phyloP scores from a whole-genome alignment of 2,329 filamentous ascomycete species.

The Periglandula ipomoeae region DNA sequence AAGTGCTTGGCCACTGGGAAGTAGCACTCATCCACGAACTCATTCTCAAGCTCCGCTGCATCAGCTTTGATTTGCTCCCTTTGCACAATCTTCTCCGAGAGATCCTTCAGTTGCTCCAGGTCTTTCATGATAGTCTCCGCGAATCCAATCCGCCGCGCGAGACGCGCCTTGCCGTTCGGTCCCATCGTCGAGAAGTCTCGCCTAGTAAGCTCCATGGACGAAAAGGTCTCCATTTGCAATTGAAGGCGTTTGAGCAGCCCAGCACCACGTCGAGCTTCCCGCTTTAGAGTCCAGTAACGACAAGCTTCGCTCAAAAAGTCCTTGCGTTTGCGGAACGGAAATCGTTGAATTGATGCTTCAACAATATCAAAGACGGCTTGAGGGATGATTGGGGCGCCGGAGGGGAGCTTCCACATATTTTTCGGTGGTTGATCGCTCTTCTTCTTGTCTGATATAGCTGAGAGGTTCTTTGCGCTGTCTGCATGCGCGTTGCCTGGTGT shows the following conservation, averaged over 20 bases:
- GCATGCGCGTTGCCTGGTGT: slow-evolving; percentile 75
- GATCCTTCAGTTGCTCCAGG: slow-evolving; percentile 61
- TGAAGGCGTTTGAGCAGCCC: slow-evolving; percentile 88
- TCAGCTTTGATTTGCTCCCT: slow-evolving; percentile 72
- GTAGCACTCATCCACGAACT: slow-evolving; percentile 81
- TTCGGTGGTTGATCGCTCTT: slow-evolving; percentile 45
- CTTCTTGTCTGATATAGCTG: slow-evolving; percentile 66
- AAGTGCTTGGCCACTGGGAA: slow-evolving; percentile 78
- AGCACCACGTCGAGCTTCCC: slow-evolving; percentile 83
- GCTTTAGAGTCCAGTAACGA: slow-evolving; percentile 96
- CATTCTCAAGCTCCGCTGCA: slow-evolving; percentile 64
- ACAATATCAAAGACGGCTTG: slow-evolving; percentile 81
- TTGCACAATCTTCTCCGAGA: slow-evolving; percentile 63
- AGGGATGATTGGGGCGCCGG: slow-evolving; percentile 89
- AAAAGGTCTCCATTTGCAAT: slow-evolving; percentile 90
- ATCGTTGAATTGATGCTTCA: slow-evolving; percentile 72
- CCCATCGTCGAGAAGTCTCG: slow-evolving; percentile 97
- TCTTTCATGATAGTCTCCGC: slow-evolving; percentile 67
- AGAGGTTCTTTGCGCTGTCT: slow-evolving; percentile 72
- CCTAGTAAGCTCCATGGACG: slow-evolving; percentile 92
- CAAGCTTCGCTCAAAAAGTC: slow-evolving; percentile 90
- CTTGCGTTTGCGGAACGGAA: slow-evolving; percentile 72
- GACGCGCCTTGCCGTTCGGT: slow-evolving; percentile 64
- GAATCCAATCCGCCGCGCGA: slow-evolving; percentile 81
- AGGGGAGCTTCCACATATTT: slow-evolving; percentile 77